These are phyloP conservation scores for Musa acuminata DNA, from an alignment of 176 grass and related monocot species.

Conservation along the genomic window DNA sequence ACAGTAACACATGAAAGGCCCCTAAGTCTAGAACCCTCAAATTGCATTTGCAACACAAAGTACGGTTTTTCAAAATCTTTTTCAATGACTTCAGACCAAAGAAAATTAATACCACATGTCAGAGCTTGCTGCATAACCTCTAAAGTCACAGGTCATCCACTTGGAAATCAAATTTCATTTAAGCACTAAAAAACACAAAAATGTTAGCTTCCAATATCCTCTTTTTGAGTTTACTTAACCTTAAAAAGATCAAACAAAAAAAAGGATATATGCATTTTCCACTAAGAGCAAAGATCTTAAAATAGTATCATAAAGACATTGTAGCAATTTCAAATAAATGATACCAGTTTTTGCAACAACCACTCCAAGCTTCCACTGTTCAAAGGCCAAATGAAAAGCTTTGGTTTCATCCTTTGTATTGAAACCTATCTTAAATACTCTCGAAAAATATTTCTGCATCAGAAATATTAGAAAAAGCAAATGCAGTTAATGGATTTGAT, in stretches of 20 bases:
- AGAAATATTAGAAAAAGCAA: conserved; percentile 30
- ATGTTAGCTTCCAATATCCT: too few species aligned
- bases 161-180: too few species aligned
- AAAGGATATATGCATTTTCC: background rate
- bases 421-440: conserved; percentile 81
- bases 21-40: too few species aligned
- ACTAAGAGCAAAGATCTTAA: conserved; percentile 4
- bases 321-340: conserved; percentile 25
- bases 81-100: too few species aligned
- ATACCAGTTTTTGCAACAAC: conserved; percentile 58
- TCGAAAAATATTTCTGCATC: conserved; percentile 83
- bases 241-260: background rate
- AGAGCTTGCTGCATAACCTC: too few species aligned
- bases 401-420: conserved; percentile 82
- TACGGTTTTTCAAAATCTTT: too few species aligned
- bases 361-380: conserved; percentile 68
- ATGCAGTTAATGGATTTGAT: conserved; percentile 26
- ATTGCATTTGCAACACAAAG: too few species aligned
- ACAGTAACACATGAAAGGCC: too few species aligned
- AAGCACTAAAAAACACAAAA: too few species aligned
- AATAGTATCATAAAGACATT: conserved; percentile 12
- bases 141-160: too few species aligned
- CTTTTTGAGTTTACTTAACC: too few species aligned
- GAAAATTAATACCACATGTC: too few species aligned
- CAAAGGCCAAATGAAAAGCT: conserved; percentile 67